Conservation (phyloP, 305 asterid genomes). For the Andrographis paniculata region DNA sequence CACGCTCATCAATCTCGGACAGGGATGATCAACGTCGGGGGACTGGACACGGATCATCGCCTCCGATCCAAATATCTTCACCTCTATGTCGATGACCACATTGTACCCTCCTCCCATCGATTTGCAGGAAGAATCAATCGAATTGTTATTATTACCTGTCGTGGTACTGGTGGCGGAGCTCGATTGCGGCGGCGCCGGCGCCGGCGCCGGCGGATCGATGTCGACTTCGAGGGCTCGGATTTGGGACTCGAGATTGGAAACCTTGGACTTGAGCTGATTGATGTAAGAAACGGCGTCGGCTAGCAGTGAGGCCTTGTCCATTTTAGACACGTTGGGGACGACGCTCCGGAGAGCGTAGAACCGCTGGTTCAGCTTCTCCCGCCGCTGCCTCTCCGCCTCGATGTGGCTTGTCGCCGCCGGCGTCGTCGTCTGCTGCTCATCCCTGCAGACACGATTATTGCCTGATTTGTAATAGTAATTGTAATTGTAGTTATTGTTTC, state of each 20-base stretch:
- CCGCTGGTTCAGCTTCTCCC: slow-evolving; percentile 27
- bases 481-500: too few species aligned
- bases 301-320: slow-evolving; percentile 27
- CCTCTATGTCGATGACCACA: slow-evolving; percentile 6
- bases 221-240: not conserved
- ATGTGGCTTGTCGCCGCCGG: slow-evolving; percentile 17
- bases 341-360: slow-evolving; percentile 28
- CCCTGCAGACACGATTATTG: too few species aligned
- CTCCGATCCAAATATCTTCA: slow-evolving; percentile 29
- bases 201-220: too few species aligned
- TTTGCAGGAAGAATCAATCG: too few species aligned
- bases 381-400: slow-evolving; percentile 27
- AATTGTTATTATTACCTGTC: too few species aligned
- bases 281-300: slow-evolving; percentile 30
- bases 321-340: slow-evolving; percentile 27
- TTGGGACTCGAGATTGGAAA: slow-evolving; percentile 16
- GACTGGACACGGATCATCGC: slow-evolving; percentile 48
- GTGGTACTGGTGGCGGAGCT: too few species aligned
- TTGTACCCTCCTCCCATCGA: not conserved
- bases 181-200: too few species aligned
- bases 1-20: slow-evolving; percentile 37
- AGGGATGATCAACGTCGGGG: slow-evolving; percentile 27
- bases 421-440: too few species aligned
- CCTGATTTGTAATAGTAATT: too few species aligned
- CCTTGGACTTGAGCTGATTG: slow-evolving; percentile 20